Evolutionary conservation across 2,329 filamentous ascomycete genomes (phyloP), one percentile per base, ranked within the genome.

Genomic region (Sporothrix euskadiensis): DNA sequence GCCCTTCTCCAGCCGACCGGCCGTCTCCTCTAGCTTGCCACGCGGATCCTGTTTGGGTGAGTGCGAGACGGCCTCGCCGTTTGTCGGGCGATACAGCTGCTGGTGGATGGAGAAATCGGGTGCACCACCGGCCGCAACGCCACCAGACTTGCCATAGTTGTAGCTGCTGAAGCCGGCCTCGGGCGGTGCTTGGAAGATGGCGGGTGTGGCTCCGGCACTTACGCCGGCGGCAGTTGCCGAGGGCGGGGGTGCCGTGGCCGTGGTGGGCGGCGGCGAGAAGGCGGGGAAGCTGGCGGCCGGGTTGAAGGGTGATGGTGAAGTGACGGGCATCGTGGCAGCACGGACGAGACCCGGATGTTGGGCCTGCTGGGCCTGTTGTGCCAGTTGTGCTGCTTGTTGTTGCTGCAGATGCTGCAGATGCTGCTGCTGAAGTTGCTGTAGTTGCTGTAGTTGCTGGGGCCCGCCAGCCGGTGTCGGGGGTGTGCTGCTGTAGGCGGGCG

Each of bases 81-180:
- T 89, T 5, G 88, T 91, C 0, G 92, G 92, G 72, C 88, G 82
- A 79, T 94, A 94, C 22, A 89, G 81, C 80, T 93, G 91, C 78
- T 89, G 86, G 78, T 94, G 92, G 57, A 93, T 82, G 8, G 81
- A 80, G 74, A 91, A 92, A 69, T 88, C 87, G 19, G 75, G 32
- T 4, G 66, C 74, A 2, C 76, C 75, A 74, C 77, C 59, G 77
- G 78, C 32, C 71, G 78, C 30, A 66, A 73, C 49, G 76, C 78
- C 66, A 73, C 75, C 75, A 78, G 79, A 71, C 78, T 80, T 72
- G 75, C 69, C 75, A 76, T 86, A 86, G 57, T 78, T 82, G 77
- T 88, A 91, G 75, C 87, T 85, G 26, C 88, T 82, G 78, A 86
- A 91, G 1, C 88, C 89, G 1, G 86, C 86, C 41, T 49, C 41